Base-by-base conservation (phyloP, 2,329 filamentous ascomycete species). In the Fusarium lateritium region DNA sequence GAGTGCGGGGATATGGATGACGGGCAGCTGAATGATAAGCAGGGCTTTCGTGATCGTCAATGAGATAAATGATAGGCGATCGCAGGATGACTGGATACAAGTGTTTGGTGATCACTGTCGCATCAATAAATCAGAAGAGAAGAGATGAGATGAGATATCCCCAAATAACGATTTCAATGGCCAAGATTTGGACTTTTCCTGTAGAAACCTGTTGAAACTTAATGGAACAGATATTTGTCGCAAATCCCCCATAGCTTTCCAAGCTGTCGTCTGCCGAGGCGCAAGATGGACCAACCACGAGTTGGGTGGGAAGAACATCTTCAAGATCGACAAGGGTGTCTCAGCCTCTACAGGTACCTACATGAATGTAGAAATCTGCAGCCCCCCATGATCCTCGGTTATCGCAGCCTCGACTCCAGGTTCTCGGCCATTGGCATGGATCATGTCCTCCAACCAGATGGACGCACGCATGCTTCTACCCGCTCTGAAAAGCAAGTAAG, bases 301-400 rank as follows among this genome's bases (percentile, higher is more conserved):
- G 3, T 43, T 61, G 57, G 69, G 70, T 74, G 72, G 69, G 70
- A 74, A 73, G 60, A 75, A 61, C 65, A 56, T 50, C 53, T 45
- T 62, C 61, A 24, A 52, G 53, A 62, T 47, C 57, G 58, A 73
- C 72, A 71, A 75, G 72, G 72, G 69, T 73, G 44, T 52, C 42
- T 49, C 36, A 64, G 68, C 58, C 65, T 65, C 61, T 65, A 24
- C n/a, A 33, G 34, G 34, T 36, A 36, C 34, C 19, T 42, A 19
- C 39, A 22, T 42, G 19, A 62, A 65, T 31, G 38, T 39, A 43
- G 31, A 31, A 59, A 65, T 17, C 50, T 65, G 46, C 31, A 58
- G 39, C 59, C 14, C 44, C 31, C 45, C 28, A 52, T 56, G 54
- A 40, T 59, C n/a, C 63, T 74, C 72, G 72, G 70, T 49, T 73